Conservation (phyloP, 2,329 filamentous ascomycete genomes). For the Penicillium sp. region DNA sequence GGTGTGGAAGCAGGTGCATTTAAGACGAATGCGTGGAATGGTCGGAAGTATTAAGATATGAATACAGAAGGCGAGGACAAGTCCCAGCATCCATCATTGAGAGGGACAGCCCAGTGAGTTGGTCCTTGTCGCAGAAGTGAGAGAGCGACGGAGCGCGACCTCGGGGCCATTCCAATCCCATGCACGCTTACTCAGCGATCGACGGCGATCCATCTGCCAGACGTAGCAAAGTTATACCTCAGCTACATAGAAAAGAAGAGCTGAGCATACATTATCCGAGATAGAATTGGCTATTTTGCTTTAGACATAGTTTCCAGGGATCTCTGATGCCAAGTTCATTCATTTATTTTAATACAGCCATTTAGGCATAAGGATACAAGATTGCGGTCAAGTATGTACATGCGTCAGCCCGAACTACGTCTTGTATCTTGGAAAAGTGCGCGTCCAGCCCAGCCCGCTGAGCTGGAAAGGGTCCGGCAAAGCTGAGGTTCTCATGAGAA, state of each 20-base stretch:
- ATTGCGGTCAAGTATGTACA: slow-evolving; percentile 25
- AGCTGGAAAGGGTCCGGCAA: slow-evolving; percentile 10
- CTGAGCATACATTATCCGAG: no score
- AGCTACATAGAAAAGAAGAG: no score
- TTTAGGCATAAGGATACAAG: slow-evolving; percentile 14
- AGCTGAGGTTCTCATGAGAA: background rate
- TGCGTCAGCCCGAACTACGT: slow-evolving; percentile 12
- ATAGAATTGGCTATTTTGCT: no score
- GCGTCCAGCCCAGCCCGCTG: slow-evolving; percentile 22
- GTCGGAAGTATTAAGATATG: background rate
- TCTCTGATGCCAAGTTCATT: background rate
- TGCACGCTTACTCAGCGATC: background rate
- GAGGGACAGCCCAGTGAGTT: slow-evolving; percentile 5
- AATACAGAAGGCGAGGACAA: background rate
- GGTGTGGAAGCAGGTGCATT: background rate
- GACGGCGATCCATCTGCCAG: background rate
- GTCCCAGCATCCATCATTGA: slow-evolving; percentile 21
- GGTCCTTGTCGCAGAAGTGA: slow-evolving; percentile 9
- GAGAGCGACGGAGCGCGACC: slow-evolving; percentile 3
- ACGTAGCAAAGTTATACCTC: background rate
- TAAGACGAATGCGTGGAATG: slow-evolving; percentile 1
- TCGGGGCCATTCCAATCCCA: slow-evolving; percentile 10
- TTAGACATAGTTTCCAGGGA: background rate
- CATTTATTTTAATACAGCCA: background rate
- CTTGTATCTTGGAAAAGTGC: slow-evolving; percentile 4